Conservation (phyloP, 2,329 filamentous ascomycete genomes). For the Allantophomopsis lycopodina region DNA sequence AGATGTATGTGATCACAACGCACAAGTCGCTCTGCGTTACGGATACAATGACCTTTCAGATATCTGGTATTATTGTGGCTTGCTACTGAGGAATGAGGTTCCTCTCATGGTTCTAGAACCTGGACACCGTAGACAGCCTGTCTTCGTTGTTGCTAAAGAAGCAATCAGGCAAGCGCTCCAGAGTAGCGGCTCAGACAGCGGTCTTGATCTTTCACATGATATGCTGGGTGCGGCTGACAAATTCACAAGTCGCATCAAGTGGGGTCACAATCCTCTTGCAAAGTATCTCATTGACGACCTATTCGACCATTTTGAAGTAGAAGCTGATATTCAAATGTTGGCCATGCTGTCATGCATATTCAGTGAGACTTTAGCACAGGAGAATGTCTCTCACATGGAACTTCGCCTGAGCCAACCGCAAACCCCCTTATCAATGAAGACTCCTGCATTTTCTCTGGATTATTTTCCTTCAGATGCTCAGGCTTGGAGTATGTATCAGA, state of each 20-base stretch:
- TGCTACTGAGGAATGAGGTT: constrained; percentile 66
- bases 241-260: constrained; percentile 49
- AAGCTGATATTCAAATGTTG: constrained; percentile 55
- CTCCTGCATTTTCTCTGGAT: constrained; percentile 51
- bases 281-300: constrained; percentile 45
- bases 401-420: constrained; percentile 42
- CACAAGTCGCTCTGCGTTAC: constrained; percentile 57
- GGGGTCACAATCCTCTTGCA: constrained; percentile 52
- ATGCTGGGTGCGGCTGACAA: constrained; percentile 6
- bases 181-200: constrained; percentile 30
- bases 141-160: constrained; percentile 53
- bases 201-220: constrained; percentile 31
- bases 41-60: constrained; percentile 61
- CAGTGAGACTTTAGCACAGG: constrained; percentile 40
- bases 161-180: constrained; percentile 25
- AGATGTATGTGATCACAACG: constrained; percentile 78
- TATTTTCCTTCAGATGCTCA: constrained; percentile 48
- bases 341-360: constrained; percentile 61
- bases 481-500: constrained; percentile 35
- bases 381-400: constrained; percentile 42
- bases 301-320: constrained; percentile 48
- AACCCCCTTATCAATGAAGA: constrained; percentile 50
- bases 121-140: constrained; percentile 35
- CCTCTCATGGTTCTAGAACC: constrained; percentile 51
- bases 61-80: constrained; percentile 69